Base-by-base conservation (phyloP, 257 asterid genomes). In the Ballota nigra region DNA sequence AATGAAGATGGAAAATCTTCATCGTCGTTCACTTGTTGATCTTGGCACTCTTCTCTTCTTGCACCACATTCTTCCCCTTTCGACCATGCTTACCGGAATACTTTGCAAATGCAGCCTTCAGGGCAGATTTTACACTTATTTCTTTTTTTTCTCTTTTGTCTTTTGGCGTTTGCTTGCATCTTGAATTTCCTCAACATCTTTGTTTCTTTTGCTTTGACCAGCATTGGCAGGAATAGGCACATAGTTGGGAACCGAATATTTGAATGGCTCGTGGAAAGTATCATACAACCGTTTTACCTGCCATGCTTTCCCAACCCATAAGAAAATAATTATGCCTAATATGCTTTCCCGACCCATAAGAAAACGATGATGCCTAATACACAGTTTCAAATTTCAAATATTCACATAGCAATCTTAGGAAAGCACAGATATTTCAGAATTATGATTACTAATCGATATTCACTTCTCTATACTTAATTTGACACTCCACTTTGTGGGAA, bases 191-290 rank as follows among this genome's bases (percentile, higher is more conserved):
- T 74, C 76, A 9, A 81, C 81, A 5, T 28, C 79, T 34, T 86
- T 86, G 2, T 80, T 83, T 40, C 62, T 75, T 78, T 78, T 82
- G 70, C 72, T 75, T 64, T 69, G 40, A n/a, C 70, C 91, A 40
- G 81, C 81, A 41, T 77, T 79, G 69, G 84, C 89, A 15, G 78
- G 62, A 64, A 16, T 24, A 18, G 70, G 75, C 29, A 79, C 71
- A 19, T 60, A 79, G 80, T 28, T 80, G 22, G 92, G 83, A 70
- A 77, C 84, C 52, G 85, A 85, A 19, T 96, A 94, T 84, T 88
- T 92, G 86, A 95, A 95, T 41, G 98, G 98, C 86, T 95, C 98
- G 12, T 92, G 96, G 80, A 95, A 95, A 66, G 97, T 77, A 29
- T 92, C 98, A 36, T 88, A 71, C 83, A 95, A 77, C 53, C 96